Evolutionary conservation across 2,329 filamentous ascomycete genomes (phyloP), one percentile per base, ranked within the genome.

Genomic region (Ophidiomyces ophidiicola): DNA sequence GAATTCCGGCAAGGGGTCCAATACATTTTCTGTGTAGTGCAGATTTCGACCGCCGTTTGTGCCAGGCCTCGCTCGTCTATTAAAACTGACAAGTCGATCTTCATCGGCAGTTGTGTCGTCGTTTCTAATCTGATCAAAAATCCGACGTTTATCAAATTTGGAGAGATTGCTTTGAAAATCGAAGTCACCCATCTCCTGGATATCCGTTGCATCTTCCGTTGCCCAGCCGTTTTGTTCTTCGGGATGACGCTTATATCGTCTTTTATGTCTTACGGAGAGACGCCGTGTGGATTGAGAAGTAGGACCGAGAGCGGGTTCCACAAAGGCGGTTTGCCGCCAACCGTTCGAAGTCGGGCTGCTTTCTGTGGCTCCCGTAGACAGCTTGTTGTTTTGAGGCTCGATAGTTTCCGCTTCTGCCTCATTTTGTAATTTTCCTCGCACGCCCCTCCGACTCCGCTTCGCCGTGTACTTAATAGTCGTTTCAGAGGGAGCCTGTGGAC

Each of bases 201-300:
- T 83, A 55, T 96, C 90, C 0, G 85, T 94, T 15, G 88, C 87
- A 53, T 96, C 88, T 55, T 94, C 90, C 0, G 88, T 94, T 3
- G 84, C 86, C 87, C 88, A 96, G 3, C 85, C 88, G 56, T 85
- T 92, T 30, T 84, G 61, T 39, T 71, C 66, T 41, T 74, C 70
- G 6, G 50, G 73, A 44, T 67, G 63, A 23, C 53, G 46, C 48
- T 62, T 61, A 48, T 60, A 54, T 59, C 60, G 52, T 45, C 58
- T 56, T 45, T 62, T 65, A 42, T 68, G 67, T 19, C 66, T 66
- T 40, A 65, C 64, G 20, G 54, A 57, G 14, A 46, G 45, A 6
- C 53, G 48, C 39, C 44, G 46, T 38, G 60, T 25, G 28, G 48
- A 42, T 5, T 45, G 20, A 56, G 56, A 32, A 57, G 63, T 44